Evolutionary conservation across 306 rosid species (phyloP).

Genomic region (Prinsepia uniflora): DNA sequence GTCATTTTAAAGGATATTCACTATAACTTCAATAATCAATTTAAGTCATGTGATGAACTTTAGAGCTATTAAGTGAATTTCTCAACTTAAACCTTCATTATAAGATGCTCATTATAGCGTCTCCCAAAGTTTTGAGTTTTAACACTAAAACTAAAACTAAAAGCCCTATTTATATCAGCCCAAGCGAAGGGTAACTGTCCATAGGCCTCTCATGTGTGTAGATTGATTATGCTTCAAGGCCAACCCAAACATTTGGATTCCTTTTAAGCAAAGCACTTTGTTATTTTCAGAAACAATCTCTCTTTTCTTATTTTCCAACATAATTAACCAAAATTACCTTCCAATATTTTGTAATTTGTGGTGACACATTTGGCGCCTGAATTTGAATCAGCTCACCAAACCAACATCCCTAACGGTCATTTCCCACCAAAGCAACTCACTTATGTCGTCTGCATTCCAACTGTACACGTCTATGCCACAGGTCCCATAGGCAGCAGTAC

Average conservation of each 20-base stretch:
- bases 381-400: slow-evolving; percentile 40
- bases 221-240: slow-evolving; percentile 74
- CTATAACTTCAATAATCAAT: no score
- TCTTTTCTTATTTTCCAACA: slow-evolving; percentile 13
- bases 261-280: slow-evolving; percentile 25
- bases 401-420: slow-evolving; percentile 40
- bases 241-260: slow-evolving; percentile 48
- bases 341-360: slow-evolving; percentile 7
- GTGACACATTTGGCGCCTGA: slow-evolving; percentile 50
- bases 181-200: slow-evolving; percentile 31
- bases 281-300: background rate
- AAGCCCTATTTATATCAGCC: background rate
- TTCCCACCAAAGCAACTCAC: slow-evolving; percentile 17
- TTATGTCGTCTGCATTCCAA: slow-evolving; percentile 47
- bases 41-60: no score
- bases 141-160: no score
- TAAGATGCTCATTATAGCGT: no score
- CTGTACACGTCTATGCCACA: slow-evolving; percentile 14
- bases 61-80: no score
- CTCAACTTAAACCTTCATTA: no score
- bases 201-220: slow-evolving; percentile 26
- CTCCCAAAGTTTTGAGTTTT: no score
- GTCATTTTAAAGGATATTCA: no score
- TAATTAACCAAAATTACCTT: slow-evolving; percentile 12
- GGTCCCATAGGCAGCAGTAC: slow-evolving; percentile 41